phyloP scores from a whole-genome alignment of 164 flowering plant species.

The Liriodendron chinense region DNA sequence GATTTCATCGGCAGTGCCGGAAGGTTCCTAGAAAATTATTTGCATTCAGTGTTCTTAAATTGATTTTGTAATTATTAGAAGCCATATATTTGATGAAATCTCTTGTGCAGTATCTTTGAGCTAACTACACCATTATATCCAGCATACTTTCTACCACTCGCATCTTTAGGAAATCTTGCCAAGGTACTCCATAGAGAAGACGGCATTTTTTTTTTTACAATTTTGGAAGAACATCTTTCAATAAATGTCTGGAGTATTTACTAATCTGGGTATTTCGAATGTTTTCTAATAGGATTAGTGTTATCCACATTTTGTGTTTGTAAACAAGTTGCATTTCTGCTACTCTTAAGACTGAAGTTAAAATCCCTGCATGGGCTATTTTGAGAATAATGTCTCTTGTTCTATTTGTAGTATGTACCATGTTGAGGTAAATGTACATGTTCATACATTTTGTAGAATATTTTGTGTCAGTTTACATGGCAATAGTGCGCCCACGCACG shows the following conservation, averaged over 20 bases:
- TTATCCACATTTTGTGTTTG: neutral
- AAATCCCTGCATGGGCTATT: too few species aligned
- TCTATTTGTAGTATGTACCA: too few species aligned
- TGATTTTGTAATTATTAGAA: constrained; percentile 7
- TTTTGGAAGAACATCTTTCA: neutral
- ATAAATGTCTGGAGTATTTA: neutral
- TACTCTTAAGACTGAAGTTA: too few species aligned
- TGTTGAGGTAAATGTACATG: too few species aligned
- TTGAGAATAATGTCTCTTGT: too few species aligned
- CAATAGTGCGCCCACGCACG: too few species aligned
- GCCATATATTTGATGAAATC: constrained; percentile 4
- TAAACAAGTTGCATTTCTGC: too few species aligned
- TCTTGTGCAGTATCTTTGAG: constrained; percentile 81
- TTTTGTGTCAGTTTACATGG: too few species aligned
- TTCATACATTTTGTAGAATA: too few species aligned
- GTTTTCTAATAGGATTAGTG: neutral
- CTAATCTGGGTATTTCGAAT: neutral
- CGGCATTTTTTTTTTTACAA: too few species aligned
- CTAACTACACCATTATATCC: constrained; percentile 80
- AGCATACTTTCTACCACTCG: constrained; percentile 76
- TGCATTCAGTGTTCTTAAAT: neutral
- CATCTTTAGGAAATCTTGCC: constrained; percentile 92
- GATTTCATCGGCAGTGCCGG: constrained; percentile 98
- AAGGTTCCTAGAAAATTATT: constrained; percentile 43
- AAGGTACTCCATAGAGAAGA: constrained; percentile 46